A percentile compares a stretch with the other conserved stretches of the same genome.
phyloP scores from a whole-genome alignment of 2,329 filamentous ascomycete genomes.

The Pseudophaeomoniella oleicola region DNA sequence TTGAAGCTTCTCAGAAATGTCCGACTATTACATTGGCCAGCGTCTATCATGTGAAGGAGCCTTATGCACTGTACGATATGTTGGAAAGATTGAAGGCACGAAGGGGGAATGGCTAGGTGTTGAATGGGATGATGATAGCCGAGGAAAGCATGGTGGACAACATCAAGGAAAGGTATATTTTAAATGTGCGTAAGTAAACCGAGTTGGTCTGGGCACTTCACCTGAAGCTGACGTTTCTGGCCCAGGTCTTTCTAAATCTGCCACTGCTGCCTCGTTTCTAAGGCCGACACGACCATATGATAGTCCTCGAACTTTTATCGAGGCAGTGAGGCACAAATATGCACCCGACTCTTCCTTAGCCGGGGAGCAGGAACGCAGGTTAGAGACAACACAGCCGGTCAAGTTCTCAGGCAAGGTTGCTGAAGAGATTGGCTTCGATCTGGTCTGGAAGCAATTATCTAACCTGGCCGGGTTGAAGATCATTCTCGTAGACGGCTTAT shows the following conservation, averaged over 20 bases:
- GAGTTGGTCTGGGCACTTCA: slow-evolving; percentile 1
- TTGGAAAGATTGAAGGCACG: slow-evolving; percentile 63
- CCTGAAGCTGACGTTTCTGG: background rate
- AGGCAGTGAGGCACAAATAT: slow-evolving; percentile 74
- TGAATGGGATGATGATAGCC: slow-evolving; percentile 80
- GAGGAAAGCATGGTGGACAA: slow-evolving; percentile 83
- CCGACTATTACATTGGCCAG: slow-evolving; percentile 37
- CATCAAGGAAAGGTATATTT: slow-evolving; percentile 73
- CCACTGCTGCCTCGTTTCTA: slow-evolving; percentile 74
- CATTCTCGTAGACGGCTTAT: slow-evolving; percentile 66
- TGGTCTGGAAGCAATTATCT: slow-evolving; percentile 68
- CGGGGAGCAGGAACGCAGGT: slow-evolving; percentile 7
- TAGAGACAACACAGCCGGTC: slow-evolving; percentile 36
- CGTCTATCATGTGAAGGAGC: slow-evolving; percentile 66
- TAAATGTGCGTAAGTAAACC: slow-evolving; percentile 35
- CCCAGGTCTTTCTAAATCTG: slow-evolving; percentile 8
- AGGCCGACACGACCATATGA: slow-evolving; percentile 61
- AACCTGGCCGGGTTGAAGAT: slow-evolving; percentile 62
- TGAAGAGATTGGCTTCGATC: slow-evolving; percentile 90
- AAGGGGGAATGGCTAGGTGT: slow-evolving; percentile 77
- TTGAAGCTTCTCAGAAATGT: background rate
- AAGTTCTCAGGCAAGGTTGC: slow-evolving; percentile 68
- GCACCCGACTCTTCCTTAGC: slow-evolving; percentile 38
- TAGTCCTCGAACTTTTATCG: slow-evolving; percentile 54
- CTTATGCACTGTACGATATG: slow-evolving; percentile 72